Percentiles rank a stretch among this genome's conserved stretches.
Conservation (phyloP, 805 yeast species). For the Barnettozyma sp. region DNA sequence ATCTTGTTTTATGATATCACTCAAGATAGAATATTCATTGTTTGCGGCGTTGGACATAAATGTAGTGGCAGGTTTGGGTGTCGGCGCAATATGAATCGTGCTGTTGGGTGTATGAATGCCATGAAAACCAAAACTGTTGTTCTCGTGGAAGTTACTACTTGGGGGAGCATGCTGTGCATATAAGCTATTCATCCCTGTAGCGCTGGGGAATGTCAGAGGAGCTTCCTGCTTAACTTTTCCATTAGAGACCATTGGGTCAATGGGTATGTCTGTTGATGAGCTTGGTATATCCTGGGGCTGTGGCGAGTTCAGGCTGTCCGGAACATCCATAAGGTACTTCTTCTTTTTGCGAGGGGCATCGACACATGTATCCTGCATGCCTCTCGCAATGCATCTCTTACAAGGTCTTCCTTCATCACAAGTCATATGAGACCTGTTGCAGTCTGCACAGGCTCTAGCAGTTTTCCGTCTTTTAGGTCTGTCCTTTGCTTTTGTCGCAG, state of each 20-base stretch:
- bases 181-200: slow-evolving; percentile 3
- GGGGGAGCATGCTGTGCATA: slow-evolving; percentile 8
- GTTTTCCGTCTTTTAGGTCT: slow-evolving; percentile 56
- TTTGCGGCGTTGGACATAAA: slow-evolving; percentile 69
- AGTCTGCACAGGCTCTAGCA: slow-evolving; percentile 81
- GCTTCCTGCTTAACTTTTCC: not conserved
- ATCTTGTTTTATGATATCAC: slow-evolving; percentile 49
- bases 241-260: not conserved
- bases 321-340: slow-evolving; percentile 68
- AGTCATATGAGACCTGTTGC: slow-evolving; percentile 87
- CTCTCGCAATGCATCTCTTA: slow-evolving; percentile 64
- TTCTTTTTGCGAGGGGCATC: slow-evolving; percentile 88
- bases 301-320: slow-evolving; percentile 22
- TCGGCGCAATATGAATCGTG: not conserved
- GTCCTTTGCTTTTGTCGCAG: too few relatives aligned
- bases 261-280: not conserved
- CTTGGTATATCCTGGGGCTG: not conserved
- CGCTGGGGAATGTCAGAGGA: not conserved
- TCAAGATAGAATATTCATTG: slow-evolving; percentile 61
- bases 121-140: slow-evolving; percentile 4
- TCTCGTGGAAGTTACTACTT: not conserved
- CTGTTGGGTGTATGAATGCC: slow-evolving; percentile 1
- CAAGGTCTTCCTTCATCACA: slow-evolving; percentile 85
- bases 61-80: slow-evolving; percentile 23
- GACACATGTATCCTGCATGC: slow-evolving; percentile 60